A percentile compares a stretch with the other conserved stretches of the same genome.
Conservation (phyloP, 2,329 filamentous ascomycete genomes). For the Sporothrix globosa region DNA sequence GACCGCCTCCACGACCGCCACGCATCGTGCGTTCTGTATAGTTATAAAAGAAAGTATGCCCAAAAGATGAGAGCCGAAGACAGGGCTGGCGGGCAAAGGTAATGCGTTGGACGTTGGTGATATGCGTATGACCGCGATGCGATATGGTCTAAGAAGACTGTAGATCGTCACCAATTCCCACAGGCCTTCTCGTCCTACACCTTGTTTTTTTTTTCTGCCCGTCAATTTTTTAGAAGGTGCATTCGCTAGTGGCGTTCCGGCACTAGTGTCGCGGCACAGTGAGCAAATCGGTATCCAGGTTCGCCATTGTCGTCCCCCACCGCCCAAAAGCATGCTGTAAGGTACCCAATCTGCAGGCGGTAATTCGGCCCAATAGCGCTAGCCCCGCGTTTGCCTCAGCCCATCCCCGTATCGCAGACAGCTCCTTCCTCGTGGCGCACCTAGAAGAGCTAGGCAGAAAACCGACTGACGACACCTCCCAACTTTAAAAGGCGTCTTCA, state of each 20-base stretch:
- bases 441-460: conserved; percentile 26
- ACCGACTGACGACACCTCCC: conserved; percentile 23
- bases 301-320: conserved; percentile 27
- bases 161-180: conserved; percentile 3
- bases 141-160: no score
- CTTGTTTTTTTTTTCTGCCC: conserved; percentile 32
- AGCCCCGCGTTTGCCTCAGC: conserved; percentile 28
- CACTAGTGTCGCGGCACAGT: not conserved
- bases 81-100: no score
- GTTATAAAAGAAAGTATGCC: not conserved
- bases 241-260: not conserved
- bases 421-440: conserved; percentile 7
- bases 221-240: conserved; percentile 18
- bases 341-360: conserved; percentile 11
- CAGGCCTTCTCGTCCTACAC: no score
- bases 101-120: not conserved
- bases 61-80: not conserved
- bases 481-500: not conserved
- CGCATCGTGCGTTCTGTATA: conserved; percentile 24
- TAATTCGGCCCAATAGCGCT: not conserved
- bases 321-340: conserved; percentile 26
- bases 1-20: conserved; percentile 48
- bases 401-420: not conserved
- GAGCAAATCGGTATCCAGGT: not conserved
- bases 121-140: not conserved